Base-by-base conservation (phyloP, 306 rosid genomes). In the Gastrolobium bilobum region DNA sequence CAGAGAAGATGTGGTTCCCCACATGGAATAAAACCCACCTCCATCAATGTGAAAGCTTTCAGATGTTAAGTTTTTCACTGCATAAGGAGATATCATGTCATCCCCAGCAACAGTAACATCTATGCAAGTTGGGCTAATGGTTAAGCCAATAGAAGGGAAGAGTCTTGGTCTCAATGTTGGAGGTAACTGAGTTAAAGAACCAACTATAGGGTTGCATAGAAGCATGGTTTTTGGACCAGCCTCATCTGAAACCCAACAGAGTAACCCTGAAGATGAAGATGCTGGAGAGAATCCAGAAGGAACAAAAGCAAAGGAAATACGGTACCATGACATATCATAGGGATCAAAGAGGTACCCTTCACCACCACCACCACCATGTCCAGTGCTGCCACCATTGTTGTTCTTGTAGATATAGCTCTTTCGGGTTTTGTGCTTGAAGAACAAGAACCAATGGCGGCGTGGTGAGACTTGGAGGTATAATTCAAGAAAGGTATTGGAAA, bases 31-130 rank as follows among this genome's bases (percentile, higher is more conserved):
- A 68, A 87, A 90, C 37, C 99, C 99, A 8, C 96, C 83, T 8
- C 82, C 89, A 53, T 96, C 99, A 1, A 96, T 87, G 51, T 96
- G 98, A 44, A 96, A 93, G 81, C 85, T 90, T 65, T 96, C 98
- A 1, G 98, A 91, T 0, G 94, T 91, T 3, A 96, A 54, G 78
- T 91, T 96, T 64, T 93, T 96, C 0, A 96, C 99, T 1, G 98
- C 99, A 50, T 87, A 93, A 0, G 98, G 99, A 5, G 99, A 93
- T 15, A 93, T 96, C 91, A 96, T 81, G 83, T 96, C 99, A 58
- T 96, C 99, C 0, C 99, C 99, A 0, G 97, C 97, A 4, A 91
- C 82, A 0, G 93, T 90, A 1, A 91, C 90, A 68, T 91, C 96
- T 0, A 96, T 84, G 69, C 93, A 87, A 4, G 93, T 81, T 13